A percentile compares a stretch with the other conserved stretches of the same genome.
Evolutionary conservation across 1,284 basidiomycete species (phyloP).

Genomic region (Rhodotorula sp.): DNA sequence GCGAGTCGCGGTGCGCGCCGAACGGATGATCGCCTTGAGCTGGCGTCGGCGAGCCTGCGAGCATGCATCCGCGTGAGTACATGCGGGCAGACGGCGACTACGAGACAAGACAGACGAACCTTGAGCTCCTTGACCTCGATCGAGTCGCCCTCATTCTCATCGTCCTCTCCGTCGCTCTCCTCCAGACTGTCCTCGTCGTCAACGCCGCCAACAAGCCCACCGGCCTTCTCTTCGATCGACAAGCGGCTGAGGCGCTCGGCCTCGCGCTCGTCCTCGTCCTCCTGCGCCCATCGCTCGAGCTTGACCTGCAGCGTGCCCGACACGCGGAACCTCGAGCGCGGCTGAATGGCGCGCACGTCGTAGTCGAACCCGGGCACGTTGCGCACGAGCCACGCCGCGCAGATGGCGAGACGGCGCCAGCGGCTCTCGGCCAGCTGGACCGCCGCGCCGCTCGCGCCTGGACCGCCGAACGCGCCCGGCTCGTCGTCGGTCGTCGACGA

Average conservation of each 20-base stretch:
- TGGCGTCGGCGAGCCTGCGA: conserved; percentile 49
- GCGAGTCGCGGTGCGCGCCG: conserved; percentile 27
- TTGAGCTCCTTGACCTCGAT: conserved; percentile 39
- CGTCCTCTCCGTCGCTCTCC: conserved; percentile 47
- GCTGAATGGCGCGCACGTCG: conserved; percentile 46
- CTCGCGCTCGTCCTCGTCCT: conserved; percentile 59
- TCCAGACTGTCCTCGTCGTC: conserved; percentile 48
- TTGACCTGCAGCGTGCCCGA: conserved; percentile 69
- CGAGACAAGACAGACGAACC: conserved; percentile 17
- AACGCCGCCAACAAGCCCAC: conserved; percentile 29
- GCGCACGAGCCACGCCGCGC: conserved; percentile 67
- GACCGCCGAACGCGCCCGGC: conserved; percentile 56
- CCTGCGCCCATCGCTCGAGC: conserved; percentile 67
- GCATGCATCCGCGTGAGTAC: conserved; percentile 2
- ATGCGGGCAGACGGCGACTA: accelerated
- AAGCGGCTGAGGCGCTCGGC: conserved; percentile 43
- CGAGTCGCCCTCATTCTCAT: conserved; percentile 47
- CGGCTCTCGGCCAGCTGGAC: conserved; percentile 57
- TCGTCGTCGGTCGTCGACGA: conserved; percentile 50
- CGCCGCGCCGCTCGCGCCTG: conserved; percentile 51
- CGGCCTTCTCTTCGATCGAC: conserved; percentile 14
- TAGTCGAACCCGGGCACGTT: conserved; percentile 75
- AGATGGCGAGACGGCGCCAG: conserved; percentile 74
- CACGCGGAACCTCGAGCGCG: conserved; percentile 51
- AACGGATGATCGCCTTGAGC: conserved; percentile 51